Evolutionary conservation across 2,329 filamentous ascomycete genomes (phyloP), one percentile per base, ranked within the genome.

Genomic region (Diplodia scrobiculata): DNA sequence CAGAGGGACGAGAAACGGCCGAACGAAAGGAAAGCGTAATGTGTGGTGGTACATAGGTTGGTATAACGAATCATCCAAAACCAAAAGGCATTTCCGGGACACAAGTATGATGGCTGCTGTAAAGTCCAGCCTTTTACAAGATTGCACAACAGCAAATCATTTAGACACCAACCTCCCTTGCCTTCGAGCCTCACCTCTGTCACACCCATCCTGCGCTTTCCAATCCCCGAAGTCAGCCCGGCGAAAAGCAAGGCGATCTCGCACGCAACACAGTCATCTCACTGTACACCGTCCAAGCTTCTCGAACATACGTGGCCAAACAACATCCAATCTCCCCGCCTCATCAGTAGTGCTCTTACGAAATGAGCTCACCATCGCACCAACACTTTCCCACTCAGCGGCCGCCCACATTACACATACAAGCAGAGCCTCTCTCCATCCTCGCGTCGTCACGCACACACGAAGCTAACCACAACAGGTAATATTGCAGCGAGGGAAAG

Each of bases 401-500:
- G 29, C 29, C 29, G 34, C 34, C 13, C 36, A 41, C 36, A 41
- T 11, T 3, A 41, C 34, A 41, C 36, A 13, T 4, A 41, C 13
- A 41, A 1, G 14, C 36, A 41, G 13, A 41, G 19, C 41, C 17
- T 45, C 3, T 6, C 19, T 13, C 41, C 41, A 45, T 6, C 36
- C 1, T 14, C 36, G 14, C 36, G 17, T 21, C 45, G 14, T 25
- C 41, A 5, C 41, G 5, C 13, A 2, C 17, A 19, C 34, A 41
- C 34, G 34, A 27, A 41, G 9, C 54, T 59, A 59, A 47, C 38
- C 38, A 1, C 5, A 47, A 45, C 14, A 50, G 58, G 58, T n/a
- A 62, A 62, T 50, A 50, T 62, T 50, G 45, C 29, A 50, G 58
- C 29, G 45, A 50, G 27, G 41, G 48, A 45, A 45, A 45, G 41